Evolutionary conservation across 345 rosid species (phyloP), one percentile per base, ranked within the genome.

Genomic region (Populus tremula): DNA sequence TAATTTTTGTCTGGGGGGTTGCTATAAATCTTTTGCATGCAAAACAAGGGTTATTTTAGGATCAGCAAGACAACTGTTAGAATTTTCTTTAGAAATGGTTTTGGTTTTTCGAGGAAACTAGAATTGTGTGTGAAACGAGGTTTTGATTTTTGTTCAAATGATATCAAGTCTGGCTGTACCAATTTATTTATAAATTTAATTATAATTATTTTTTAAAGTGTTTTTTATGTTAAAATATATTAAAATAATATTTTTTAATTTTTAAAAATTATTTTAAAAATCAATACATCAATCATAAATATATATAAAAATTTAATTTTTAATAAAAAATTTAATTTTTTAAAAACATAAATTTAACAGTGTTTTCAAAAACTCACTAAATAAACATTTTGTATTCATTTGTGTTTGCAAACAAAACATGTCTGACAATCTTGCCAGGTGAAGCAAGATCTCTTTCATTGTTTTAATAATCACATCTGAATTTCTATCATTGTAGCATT

Each of bases 81-180:
- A 70, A 67, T 69, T 53, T 45, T 64, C 6, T 50, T 18, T 50
- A 50, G 20, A n/a, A 8, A 53, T 45, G 25, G 39, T 25, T 25
- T 70, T 45, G 65, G 14, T 70, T 54, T 72, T 27, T 74, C 35
- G 54, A 11, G 61, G 21, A 36, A 79, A 62, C 36, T 59, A 70
- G 53, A 45, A 2, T 67, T 23, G 18, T 5, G 65, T 41, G 20
- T 31, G 27, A 20, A 31, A 29, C 41, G 12, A 25, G 50, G 33
- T 47, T 77, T 36, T 25, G 6, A 27, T 35, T 62, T n/a, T 29
- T 14, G 62, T 4, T 13, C 20, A 7, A 9, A 53, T 74, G 69
- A 35, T 12, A 43, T 43, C 45, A 73, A 23, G 14, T 20, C 12
- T 69, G 31, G 50, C 4, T n/a, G n/a, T n/a, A n/a, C n/a, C 1